Evolutionary conservation across 2,329 filamentous ascomycete genomes (phyloP), one percentile per base, ranked within the genome.

Genomic region (Botryotinia narcissicola): DNA sequence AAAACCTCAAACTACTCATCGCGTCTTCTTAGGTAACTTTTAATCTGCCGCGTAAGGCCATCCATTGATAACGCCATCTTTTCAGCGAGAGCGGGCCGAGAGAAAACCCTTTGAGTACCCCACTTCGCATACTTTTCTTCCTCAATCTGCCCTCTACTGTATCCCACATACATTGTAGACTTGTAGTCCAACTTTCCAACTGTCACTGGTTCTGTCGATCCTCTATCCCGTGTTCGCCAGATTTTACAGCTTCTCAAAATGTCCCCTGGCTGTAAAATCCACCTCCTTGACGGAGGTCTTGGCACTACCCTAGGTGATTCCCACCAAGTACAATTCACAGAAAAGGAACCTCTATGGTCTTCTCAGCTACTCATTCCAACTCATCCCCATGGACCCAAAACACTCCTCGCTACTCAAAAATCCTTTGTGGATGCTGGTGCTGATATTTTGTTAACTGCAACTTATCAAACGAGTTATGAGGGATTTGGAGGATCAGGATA

Each of bases 391-490:
- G 66, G 66, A 1, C 66, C 66, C 12, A 69, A 69, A 42, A 69
- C 66, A 42, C 66, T 69, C 48, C 51, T 69, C 66, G 66, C 66
- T 25, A 69, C 66, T 7, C 66, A 69, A 22, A 57, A 69, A 48
- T 69, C 69, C 0, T 81, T 80, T 59, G 85, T 84, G 4, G 76
- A 82, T 12, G 86, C 87, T 2, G 89, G 88, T 51, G 87, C 87
- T 72, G 89, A 92, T 78, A 84, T 93, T 42, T 81, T 92, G 32
- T 84, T 91, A 64, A 92, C 89, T 16, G 90, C 90, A 12, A 93
- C 91, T 0, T 93, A 93, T 80, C 90, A 92, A 79, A 83, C 87
- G 1, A 91, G 88, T 0, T 80, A 85, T 12, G 82, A 87, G 18
- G 90, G 87, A 0, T 91, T 92, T 76, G 80, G 40, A 5, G 18